Evolutionary conservation across 2,329 filamentous ascomycete genomes (phyloP), one percentile per base, ranked within the genome.

Genomic region (Phialophora chinensis): DNA sequence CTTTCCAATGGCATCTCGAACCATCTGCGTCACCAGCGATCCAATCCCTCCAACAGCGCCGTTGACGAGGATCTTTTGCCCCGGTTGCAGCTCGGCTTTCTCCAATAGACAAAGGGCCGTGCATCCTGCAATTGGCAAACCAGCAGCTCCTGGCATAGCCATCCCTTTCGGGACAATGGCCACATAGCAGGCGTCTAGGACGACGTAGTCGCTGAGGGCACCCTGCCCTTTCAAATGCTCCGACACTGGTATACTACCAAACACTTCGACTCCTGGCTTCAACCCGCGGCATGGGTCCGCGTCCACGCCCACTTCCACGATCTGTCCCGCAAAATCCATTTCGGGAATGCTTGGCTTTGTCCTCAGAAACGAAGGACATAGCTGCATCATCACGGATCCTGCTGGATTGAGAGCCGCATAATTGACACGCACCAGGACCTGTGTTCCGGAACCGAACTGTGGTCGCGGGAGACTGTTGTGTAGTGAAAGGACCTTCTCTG

Each of bases 261-360:
- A 62, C 2, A 62, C 60, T 1, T 55, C 17, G 10, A 54, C 4
- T 35, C 49, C 47, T 17, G 49, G 47, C 47, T 62, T 25, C 29
- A 62, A 25, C 8, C 23, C 29, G 6, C 27, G 27, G 17, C 14
- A 38, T 4, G 47, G 47, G 23, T 53, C 49, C 23, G n/a, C 25
- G 25, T 23, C 33, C 14, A 25, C 20, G 27, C 49, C 60, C 14
- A 62, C 29, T n/a, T 53, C 33, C 7, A 54, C 60, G 20, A 62
- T 33, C 47, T 54, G n/a, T n/a, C 60, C 60, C 8, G 44, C 20
- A 23, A 62, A 62, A 49, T 62, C 60, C 60, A 62, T 53, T n/a
- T 62, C 60, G 2, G 60, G 60, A 35, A 62, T 62, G 31, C 60
- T 50, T 20, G 60, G 49, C 47, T 62, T 62, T 23, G 31, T 20